Percentiles rank a stretch among this genome's conserved stretches.
Evolutionary conservation across 2,329 filamentous ascomycete species (phyloP).

Genomic region (Epichloe bromicola): DNA sequence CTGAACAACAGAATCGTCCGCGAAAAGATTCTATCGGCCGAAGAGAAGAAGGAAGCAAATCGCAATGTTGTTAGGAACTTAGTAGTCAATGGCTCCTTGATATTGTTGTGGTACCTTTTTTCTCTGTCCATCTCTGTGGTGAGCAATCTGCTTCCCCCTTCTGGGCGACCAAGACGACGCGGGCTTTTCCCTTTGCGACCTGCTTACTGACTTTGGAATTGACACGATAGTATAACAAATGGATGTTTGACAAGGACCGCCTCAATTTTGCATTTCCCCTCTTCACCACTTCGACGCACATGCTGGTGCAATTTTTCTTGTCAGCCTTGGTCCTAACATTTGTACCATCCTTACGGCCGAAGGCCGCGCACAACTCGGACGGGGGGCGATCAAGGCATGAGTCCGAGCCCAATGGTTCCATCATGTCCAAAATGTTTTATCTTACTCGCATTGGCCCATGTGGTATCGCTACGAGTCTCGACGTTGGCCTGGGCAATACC

Average conservation of each 20-base stretch:
- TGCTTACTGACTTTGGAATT: conserved; percentile 9
- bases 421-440: conserved; percentile 87
- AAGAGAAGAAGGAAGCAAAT: conserved; percentile 66
- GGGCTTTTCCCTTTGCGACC: background rate
- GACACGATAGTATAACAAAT: conserved; percentile 80
- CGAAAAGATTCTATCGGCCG: conserved; percentile 47
- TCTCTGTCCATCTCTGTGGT: conserved; percentile 86
- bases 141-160: conserved; percentile 24
- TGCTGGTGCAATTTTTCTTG: conserved; percentile 84
- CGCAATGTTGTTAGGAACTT: conserved; percentile 56
- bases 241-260: conserved; percentile 87
- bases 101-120: conserved; percentile 79
- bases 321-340: conserved; percentile 67
- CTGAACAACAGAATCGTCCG: conserved; percentile 57
- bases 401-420: conserved; percentile 39
- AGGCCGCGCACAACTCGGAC: conserved; percentile 33
- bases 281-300: conserved; percentile 90
- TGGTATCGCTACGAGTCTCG: conserved; percentile 81
- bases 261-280: conserved; percentile 89
- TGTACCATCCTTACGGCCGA: conserved; percentile 69
- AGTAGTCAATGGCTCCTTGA: conserved; percentile 65
- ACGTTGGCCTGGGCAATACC: conserved; percentile 93
- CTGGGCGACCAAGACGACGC: background rate
- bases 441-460: conserved; percentile 84
- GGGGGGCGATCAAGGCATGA: conserved; percentile 37